phyloP scores from a whole-genome alignment of 768 basidiomycete species.

The Mycena capillaripes region DNA sequence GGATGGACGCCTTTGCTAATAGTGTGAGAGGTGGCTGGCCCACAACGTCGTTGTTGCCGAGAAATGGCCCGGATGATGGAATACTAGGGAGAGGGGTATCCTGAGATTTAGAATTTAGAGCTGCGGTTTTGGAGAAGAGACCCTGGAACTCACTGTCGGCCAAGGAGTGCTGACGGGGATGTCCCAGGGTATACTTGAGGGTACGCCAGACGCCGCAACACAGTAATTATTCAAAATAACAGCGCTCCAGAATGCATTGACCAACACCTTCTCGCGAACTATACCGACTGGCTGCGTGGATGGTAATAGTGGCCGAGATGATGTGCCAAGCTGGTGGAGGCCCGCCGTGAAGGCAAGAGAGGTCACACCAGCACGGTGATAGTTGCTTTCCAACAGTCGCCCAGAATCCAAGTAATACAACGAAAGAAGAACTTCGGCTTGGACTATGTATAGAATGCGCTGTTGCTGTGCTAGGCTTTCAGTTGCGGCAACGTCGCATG shows the following conservation, averaged over 20 bases:
- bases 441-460: constrained; percentile 9
- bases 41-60: neutral
- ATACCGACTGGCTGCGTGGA: neutral
- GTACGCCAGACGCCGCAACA: constrained; percentile 20
- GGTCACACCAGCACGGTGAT: constrained; percentile 20
- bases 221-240: constrained; percentile 29
- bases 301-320: neutral
- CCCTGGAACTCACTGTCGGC: neutral
- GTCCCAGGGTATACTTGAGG: constrained; percentile 20
- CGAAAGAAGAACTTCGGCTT: constrained; percentile 21
- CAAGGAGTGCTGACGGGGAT: constrained; percentile 2
- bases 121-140: neutral
- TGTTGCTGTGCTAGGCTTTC: neutral
- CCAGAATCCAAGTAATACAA: constrained; percentile 23
- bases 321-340: constrained; percentile 8
- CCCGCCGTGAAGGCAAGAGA: constrained; percentile 22
- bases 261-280: neutral
- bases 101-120: neutral
- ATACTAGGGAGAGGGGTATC: neutral
- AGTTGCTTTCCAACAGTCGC: neutral
- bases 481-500: neutral
- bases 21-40: neutral
- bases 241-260: constrained; percentile 27
- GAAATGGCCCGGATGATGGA: neutral
- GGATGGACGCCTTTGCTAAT: constrained; percentile 18